Evolutionary conservation across 495 filamentous ascomycete genomes (phyloP).

Genomic region (Polyplosphaeria fusca): DNA sequence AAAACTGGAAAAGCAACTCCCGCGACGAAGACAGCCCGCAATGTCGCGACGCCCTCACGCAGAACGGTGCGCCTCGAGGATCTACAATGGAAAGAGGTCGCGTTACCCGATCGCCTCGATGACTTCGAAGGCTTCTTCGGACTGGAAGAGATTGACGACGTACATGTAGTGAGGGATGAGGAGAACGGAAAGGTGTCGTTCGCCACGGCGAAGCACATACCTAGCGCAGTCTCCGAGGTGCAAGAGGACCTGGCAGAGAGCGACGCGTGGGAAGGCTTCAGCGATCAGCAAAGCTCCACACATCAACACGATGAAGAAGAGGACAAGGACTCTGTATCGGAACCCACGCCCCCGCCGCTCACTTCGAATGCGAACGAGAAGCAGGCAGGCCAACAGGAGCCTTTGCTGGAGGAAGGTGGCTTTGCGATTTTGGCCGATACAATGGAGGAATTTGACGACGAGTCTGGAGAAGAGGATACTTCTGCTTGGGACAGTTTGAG

Average conservation of each 20-base stretch:
- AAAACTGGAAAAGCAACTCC: conserved; percentile 24
- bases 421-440: conserved; percentile 34
- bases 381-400: conserved; percentile 35
- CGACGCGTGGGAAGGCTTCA: conserved; percentile 57
- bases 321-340: background rate
- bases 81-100: conserved; percentile 76
- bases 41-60: too few species aligned
- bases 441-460: conserved; percentile 15
- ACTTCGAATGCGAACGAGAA: conserved; percentile 40
- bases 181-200: conserved; percentile 50
- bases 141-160: conserved; percentile 85
- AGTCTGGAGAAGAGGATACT: conserved; percentile 49
- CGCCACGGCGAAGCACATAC: conserved; percentile 16
- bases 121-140: conserved; percentile 95
- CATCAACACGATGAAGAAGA: background rate
- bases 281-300: conserved; percentile 38
- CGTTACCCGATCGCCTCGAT: conserved; percentile 79
- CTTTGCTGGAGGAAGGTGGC: conserved; percentile 23
- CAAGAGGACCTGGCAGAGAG: conserved; percentile 20
- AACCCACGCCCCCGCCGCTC: conserved; percentile 42
- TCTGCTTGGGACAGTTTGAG: conserved; percentile 73
- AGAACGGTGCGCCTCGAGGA: conserved; percentile 52
- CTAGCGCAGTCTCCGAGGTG: background rate
- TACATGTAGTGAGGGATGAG: conserved; percentile 68
- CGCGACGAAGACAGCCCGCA: background rate